Evolutionary conservation across 2,329 filamentous ascomycete species (phyloP).

Genomic region (Phoma herbarum): DNA sequence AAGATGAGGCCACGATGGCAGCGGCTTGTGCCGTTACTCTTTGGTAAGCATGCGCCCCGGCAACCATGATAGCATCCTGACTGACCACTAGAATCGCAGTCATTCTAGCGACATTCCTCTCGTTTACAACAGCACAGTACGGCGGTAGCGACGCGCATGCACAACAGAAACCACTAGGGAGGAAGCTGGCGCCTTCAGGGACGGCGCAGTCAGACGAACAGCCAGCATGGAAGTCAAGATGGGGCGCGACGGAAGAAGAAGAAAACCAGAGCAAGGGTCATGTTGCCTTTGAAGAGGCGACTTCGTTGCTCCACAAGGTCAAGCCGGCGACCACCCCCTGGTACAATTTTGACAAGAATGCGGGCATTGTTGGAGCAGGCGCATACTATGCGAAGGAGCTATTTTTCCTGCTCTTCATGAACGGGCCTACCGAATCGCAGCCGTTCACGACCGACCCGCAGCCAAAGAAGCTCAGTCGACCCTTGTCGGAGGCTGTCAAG

Average conservation of each 20-base stretch:
- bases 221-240: conserved; percentile 34
- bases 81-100: conserved; percentile 40
- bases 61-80: conserved; percentile 22
- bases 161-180: conserved; percentile 39
- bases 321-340: conserved; percentile 52
- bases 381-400: conserved; percentile 69
- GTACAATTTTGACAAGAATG: conserved; percentile 59
- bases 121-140: conserved; percentile 37
- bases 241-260: conserved; percentile 28
- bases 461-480: conserved; percentile 57
- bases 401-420: conserved; percentile 72
- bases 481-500: conserved; percentile 65
- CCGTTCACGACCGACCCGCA: conserved; percentile 50
- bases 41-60: conserved; percentile 36
- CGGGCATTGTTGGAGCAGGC: conserved; percentile 65
- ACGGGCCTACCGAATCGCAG: conserved; percentile 62
- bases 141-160: conserved; percentile 33
- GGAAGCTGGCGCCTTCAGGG: conserved; percentile 23
- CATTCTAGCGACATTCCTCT: conserved; percentile 42
- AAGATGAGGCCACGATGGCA: conserved; percentile 48
- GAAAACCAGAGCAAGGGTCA: conserved; percentile 31
- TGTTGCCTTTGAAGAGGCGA: conserved; percentile 52
- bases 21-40: conserved; percentile 50
- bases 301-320: conserved; percentile 53
- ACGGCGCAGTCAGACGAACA: conserved; percentile 29